These are phyloP conservation scores for Allantophomopsis cytisporea DNA, from an alignment of 2,329 filamentous ascomycete genomes.

Conservation along the genomic window DNA sequence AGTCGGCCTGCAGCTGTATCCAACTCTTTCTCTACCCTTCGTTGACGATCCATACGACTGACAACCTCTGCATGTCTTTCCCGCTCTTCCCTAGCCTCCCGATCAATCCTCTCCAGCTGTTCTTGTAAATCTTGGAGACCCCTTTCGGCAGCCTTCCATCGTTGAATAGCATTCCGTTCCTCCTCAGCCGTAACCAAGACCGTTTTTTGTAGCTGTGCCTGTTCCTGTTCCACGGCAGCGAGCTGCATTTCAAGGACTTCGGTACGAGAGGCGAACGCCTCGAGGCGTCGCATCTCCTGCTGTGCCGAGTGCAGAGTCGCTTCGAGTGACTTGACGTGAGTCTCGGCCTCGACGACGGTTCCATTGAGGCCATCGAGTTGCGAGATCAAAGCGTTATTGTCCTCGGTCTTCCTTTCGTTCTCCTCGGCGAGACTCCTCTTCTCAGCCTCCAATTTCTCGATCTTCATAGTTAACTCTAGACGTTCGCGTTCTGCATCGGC, in stretches of 20 bases:
- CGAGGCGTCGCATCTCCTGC: conserved; percentile 61
- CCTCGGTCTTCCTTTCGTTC: conserved; percentile 67
- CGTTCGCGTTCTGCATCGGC: conserved; percentile 82
- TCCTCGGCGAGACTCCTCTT: conserved; percentile 62
- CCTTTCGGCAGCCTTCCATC: conserved; percentile 77
- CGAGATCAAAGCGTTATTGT: conserved; percentile 70
- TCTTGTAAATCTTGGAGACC: conserved; percentile 69
- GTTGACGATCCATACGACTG: conserved; percentile 69
- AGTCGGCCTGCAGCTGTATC: conserved; percentile 66
- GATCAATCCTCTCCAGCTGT: conserved; percentile 80
- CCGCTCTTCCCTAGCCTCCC: conserved; percentile 66
- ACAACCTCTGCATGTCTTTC: conserved; percentile 73
- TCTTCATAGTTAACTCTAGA: conserved; percentile 53
- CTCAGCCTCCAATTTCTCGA: conserved; percentile 60
- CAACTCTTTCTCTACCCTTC: conserved; percentile 70
- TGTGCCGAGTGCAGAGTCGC: conserved; percentile 66
- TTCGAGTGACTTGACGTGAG: conserved; percentile 64
- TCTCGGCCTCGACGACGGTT: conserved; percentile 67
- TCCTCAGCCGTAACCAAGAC: conserved; percentile 58
- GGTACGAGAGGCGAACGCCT: conserved; percentile 60
- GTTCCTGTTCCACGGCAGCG: conserved; percentile 66
- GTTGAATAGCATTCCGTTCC: conserved; percentile 62
- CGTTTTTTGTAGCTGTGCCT: conserved; percentile 55
- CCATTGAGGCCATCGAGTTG: conserved; percentile 77
- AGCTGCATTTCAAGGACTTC: conserved; percentile 72